Base-by-base conservation (phyloP, 768 basidiomycete genomes). In the Cytidiella melzeri region DNA sequence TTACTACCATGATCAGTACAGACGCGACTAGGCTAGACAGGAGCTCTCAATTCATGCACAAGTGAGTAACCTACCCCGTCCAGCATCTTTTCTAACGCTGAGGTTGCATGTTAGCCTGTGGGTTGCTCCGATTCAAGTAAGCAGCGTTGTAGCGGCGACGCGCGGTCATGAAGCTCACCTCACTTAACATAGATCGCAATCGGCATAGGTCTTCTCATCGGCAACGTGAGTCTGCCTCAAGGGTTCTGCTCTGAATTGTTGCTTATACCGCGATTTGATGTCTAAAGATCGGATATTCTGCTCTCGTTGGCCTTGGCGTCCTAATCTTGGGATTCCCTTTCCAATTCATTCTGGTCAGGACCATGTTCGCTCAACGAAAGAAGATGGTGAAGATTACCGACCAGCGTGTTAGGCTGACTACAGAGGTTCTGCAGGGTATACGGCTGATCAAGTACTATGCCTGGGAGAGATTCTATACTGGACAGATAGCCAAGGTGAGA, bases 401-500 rank as follows among this genome's bases (percentile, higher is more conserved):
- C 55, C 70, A 70, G 43, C 75, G 86, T 11, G 79, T 87, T 10
- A 68, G 83, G 12, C 69, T 86, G 20, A 74, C 79, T 0, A 81
- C 76, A 1, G 87, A 87, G 64, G 73, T 87, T 2, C 64, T 89
- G 12, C 80, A 82, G 61, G 89, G 90, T 2, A 93, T 96, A 75
- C 84, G 89, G 49, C 77, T 96, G 43, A 86, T 96, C 74, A 96
- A 96, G 65, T 83, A 84, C 64, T 94, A 93, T 64, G 84, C 87
- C 2, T 93, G 90, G 91, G 90, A 92, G 59, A 56, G 61, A 1
- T 89, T 93, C 1, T 94, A 91, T 65, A 73, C 92, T 7, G 69
- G 80, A 10, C 81, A 85, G 44, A 74, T 96, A 21, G 73, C 76
- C 25, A 73, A 73, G 18, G 84, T 87, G 57, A 74, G 94, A 43